Evolutionary conservation across 2,329 filamentous ascomycete genomes (phyloP), one percentile per base, ranked within the genome.

Genomic region (Xylaria sp.): DNA sequence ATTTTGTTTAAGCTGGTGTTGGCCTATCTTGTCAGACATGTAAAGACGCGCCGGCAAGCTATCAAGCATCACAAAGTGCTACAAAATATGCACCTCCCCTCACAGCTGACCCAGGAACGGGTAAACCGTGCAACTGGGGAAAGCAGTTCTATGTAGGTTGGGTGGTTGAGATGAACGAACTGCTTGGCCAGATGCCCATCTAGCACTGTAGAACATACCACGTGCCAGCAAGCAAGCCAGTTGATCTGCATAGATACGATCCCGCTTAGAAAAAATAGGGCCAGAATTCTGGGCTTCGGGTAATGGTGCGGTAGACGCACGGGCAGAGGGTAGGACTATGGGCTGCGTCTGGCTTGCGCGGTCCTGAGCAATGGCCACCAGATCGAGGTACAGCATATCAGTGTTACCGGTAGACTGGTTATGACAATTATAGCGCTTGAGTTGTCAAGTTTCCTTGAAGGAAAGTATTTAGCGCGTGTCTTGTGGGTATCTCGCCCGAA

Each of bases 71-170:
- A 43, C 33, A 21, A 40, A 31, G 33, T 47, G 43, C 42, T 25
- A 37, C 33, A 14, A n/a, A 51, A 38, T 51, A 51, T 19, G 33
- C 47, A 38, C 17, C 11, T 8, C n/a, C 35, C 6, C n/a, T 38
- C 35, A 38, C 33, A 9, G 33, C 49, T 25, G 14, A 51, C n/a
- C 12, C 14, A 28, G 33, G 37, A 35, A 43, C 40, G 33, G 53
- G 59, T 51, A 46, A 31, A 46, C 23, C 25, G 42, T 49, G 47
- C 40, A 52, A 57, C 21, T 35, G 40, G 59, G 52, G 46, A 56
- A 43, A 47, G 21, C 25, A 43, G 40, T 42, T 47, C 40, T 40
- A 3, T 49, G 40, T 35, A n/a, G n/a, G 37, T 50, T 9, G 35
- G 28, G 28, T 50, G 28, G 47, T 47, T 45, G 54, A 54, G 49